Evolutionary conservation across 805 yeast genomes (phyloP).

Genomic region (Komagataella phaffii): DNA sequence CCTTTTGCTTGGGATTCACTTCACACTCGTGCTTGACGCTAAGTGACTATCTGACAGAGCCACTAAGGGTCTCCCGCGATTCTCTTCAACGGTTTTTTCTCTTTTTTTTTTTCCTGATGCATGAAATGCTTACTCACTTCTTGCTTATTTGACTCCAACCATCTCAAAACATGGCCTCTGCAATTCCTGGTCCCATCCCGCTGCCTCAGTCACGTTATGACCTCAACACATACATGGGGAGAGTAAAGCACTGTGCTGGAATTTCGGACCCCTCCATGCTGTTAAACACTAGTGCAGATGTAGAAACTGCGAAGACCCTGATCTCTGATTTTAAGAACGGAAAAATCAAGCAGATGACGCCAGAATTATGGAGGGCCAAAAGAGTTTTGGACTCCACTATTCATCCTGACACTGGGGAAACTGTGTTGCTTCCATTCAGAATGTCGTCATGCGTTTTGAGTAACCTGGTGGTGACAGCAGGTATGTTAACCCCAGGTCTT

Average conservation of each 20-base stretch:
- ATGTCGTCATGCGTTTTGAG: slow-evolving; percentile 95
- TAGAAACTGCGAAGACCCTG: slow-evolving; percentile 48
- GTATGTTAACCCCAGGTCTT: slow-evolving; percentile 93
- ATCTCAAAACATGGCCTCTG: slow-evolving; percentile 56
- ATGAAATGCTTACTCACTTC: too few species aligned
- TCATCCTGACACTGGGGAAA: slow-evolving; percentile 95
- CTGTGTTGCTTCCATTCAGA: slow-evolving; percentile 86
- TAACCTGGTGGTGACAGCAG: slow-evolving; percentile 88
- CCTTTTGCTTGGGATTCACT: not conserved
- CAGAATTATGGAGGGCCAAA: slow-evolving; percentile 83
- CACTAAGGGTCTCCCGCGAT: not conserved
- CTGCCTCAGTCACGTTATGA: slow-evolving; percentile 77
- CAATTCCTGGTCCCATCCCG: slow-evolving; percentile 69
- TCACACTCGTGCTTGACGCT: not conserved
- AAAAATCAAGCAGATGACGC: slow-evolving; percentile 46
- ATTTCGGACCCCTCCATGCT: slow-evolving; percentile 89
- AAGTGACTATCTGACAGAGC: too few species aligned
- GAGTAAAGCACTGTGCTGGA: slow-evolving; percentile 89
- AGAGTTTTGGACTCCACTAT: slow-evolving; percentile 79
- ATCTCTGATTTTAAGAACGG: slow-evolving; percentile 70
- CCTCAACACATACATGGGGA: slow-evolving; percentile 75
- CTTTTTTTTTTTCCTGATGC: not conserved
- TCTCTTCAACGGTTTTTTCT: not conserved
- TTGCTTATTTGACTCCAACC: not conserved
- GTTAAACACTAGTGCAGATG: slow-evolving; percentile 50